Base-by-base conservation (phyloP, 2,329 filamentous ascomycete species). In the Ophiostoma perfectum region DNA sequence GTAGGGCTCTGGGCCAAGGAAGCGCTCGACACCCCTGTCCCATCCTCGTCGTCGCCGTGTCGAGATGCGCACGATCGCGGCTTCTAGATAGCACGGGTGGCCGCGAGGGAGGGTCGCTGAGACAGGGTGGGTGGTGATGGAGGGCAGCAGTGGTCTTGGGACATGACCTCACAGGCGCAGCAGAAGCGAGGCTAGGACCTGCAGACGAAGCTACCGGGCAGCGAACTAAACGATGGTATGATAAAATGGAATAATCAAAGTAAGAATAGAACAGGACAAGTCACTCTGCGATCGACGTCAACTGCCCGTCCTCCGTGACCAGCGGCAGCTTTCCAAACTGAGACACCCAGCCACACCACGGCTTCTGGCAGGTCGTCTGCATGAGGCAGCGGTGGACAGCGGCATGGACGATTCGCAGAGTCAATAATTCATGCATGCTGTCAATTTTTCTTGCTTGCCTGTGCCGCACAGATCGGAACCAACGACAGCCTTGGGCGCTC, bases 291-390 rank as follows among this genome's bases (percentile, higher is more conserved):
- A 27, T 60, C 9, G 18, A 5, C 9, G 60, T 63, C 60, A 63
- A 63, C 60, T 63, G 60, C 14, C 16, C 62, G 18, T 27, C 12
- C 62, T 44, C 41, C 62, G 62, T 64, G 62, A 64, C 62, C 62
- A 44, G 27, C 62, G 18, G 16, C 62, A 64, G 62, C 39, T 41
- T 64, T 16, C 9, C 41, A 64, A 41, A 3, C 58, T 45, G 62
- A 64, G 62, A 64, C 62, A 64, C 58, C 58, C 58, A 42, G 58
- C 58, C 58, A 63, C 58, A 63, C 58, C 58, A 38, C n/a, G 42
- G 27, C 27, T 27, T 27, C 55, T 38, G 55, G 3, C 27, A 60
- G 27, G 27, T 39, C 55, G 55, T 27, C 16, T 18, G n/a, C 49
- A 52, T 27, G 27, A 60, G 55, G 49, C 49, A 55, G 27, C 49